These are phyloP conservation scores for Opeltia flavorubescens DNA, from an alignment of 495 filamentous ascomycete species.

Conservation along the genomic window DNA sequence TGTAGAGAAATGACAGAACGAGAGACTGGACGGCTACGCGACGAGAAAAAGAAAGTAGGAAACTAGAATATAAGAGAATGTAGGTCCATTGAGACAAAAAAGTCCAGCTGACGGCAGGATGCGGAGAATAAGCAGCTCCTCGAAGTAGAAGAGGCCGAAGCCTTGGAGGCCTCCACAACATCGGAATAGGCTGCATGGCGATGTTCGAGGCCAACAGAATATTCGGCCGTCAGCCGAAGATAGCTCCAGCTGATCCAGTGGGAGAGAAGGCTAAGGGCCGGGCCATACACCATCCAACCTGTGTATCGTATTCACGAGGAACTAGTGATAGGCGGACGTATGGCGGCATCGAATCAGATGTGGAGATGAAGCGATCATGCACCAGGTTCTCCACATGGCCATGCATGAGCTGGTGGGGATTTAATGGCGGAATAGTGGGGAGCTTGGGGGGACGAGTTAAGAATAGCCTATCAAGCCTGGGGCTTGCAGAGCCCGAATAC, in stretches of 20 bases:
- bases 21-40: not conserved
- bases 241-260: slow-evolving; percentile 1
- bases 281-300: not conserved
- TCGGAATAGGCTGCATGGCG: not conserved
- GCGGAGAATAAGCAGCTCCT: not conserved
- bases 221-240: not conserved
- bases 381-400: not conserved
- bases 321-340: not conserved
- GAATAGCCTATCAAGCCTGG: no score
- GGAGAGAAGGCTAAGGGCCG: not conserved
- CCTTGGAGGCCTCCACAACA: not conserved
- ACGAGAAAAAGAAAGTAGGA: not conserved
- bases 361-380: not conserved
- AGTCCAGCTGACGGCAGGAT: not conserved
- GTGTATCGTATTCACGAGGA: not conserved
- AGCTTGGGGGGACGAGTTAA: no score
- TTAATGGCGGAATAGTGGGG: no score
- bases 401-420: no score
- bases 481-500: no score
- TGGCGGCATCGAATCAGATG: not conserved
- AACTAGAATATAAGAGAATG: not conserved
- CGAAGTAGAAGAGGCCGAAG: not conserved
- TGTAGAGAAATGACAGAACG: not conserved
- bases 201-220: not conserved
- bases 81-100: not conserved